Conservation (phyloP, 2,329 filamentous ascomycete species). For the Didymella keratinophila region DNA sequence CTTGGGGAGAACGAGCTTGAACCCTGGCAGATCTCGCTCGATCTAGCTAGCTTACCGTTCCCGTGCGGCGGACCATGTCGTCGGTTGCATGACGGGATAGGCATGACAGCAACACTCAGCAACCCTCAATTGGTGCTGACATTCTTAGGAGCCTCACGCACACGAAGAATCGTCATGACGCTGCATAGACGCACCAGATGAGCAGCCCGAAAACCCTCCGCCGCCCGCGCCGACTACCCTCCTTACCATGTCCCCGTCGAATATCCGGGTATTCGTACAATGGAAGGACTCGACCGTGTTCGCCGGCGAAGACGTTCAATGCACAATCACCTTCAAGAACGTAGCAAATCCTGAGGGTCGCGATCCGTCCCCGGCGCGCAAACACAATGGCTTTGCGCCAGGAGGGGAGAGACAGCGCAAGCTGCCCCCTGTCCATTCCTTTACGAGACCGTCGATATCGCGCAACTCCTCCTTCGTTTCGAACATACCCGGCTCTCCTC, state of each 20-base stretch:
- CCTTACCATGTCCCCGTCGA: conserved; percentile 55
- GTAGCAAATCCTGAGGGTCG: conserved; percentile 62
- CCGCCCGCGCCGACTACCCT: conserved; percentile 38
- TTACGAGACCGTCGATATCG: conserved; percentile 46
- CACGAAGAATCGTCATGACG: conserved; percentile 38
- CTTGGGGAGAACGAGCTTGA: conserved; percentile 11
- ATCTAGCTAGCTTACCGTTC: conserved; percentile 9
- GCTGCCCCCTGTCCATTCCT: conserved; percentile 48
- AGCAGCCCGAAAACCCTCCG: conserved; percentile 36
- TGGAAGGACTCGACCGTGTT: conserved; percentile 96
- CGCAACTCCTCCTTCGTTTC: conserved; percentile 48
- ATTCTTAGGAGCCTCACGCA: conserved; percentile 11
- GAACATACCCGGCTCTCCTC: conserved; percentile 36
- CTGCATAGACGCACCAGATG: conserved; percentile 40
- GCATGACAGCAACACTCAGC: conserved; percentile 18
- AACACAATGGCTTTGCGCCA: conserved; percentile 48
- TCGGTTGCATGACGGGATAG: conserved; percentile 19
- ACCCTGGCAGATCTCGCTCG: conserved; percentile 14
- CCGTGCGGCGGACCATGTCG: conserved; percentile 21
- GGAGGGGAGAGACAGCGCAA: conserved; percentile 51
- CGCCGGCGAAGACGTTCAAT: conserved; percentile 93
- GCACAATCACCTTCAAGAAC: conserved; percentile 96
- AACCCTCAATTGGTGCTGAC: conserved; percentile 12
- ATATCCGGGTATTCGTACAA: conserved; percentile 93
- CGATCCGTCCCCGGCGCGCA: conserved; percentile 42